Base-by-base conservation (phyloP, 1,284 basidiomycete genomes). In the Leccinum colubrinum region DNA sequence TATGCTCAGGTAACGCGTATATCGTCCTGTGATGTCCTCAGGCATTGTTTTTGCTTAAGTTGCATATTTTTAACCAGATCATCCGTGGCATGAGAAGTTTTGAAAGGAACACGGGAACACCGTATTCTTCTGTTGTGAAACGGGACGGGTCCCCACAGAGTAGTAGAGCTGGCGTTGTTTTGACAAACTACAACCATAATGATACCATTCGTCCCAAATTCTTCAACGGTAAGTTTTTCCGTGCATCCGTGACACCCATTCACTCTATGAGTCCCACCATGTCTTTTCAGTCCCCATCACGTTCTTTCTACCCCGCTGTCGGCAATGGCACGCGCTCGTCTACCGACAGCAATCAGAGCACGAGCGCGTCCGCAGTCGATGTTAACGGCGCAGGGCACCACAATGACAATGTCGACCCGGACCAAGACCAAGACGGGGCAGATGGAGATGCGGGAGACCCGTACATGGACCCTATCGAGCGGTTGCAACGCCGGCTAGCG, bases 401-500 rank as follows among this genome's bases (percentile, higher is more conserved):
- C 17, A 55, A 72, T 43, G 70, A 70, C 14, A 12, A 46, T 35
- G 41, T 17, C 41, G 41, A 43, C n/a, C 41, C 41, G 41, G 39
- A n/a, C 15, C 39, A 8, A 41, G 59, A 71, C 53, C 30, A 37
- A 30, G 71, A 71, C 58, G 41, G 41, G 39, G 37, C 41, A 9
- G 17, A 46, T 46, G 43, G 43, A 46, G 43, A 46, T 43, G n/a
- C 4, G n/a, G 30, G 20, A 51, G 50, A 15, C 50, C 25, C 25
- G 27, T 64, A 66, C 56, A 63, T 67, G 58, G 83, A 86, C 71
- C 81, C 83, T 1, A 67, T 88, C 51, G 75, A 81, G 59, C 78
- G 78, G 61, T 77, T 91, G 9, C 82, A 86, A 69, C 77, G 77
- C 55, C 85, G 89, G 67, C 80, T 91, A 39, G 79, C 84, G 57